Conservation (phyloP, 257 asterid genomes). For the Asclepias syriaca region DNA sequence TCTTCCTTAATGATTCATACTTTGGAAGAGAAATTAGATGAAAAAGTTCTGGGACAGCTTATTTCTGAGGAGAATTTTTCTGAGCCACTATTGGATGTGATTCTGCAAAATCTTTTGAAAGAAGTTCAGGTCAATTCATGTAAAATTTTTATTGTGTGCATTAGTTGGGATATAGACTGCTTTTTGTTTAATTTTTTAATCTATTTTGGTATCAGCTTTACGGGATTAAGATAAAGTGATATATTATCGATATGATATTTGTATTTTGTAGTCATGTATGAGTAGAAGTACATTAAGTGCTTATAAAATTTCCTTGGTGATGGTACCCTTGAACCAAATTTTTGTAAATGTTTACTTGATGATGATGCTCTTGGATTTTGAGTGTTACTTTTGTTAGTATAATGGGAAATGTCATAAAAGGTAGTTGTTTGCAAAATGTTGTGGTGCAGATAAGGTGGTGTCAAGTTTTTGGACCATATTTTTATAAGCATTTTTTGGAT, state of each 20-base stretch:
- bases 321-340: too few relatives aligned
- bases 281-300: not conserved
- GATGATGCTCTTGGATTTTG: not conserved
- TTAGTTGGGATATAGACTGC: not conserved
- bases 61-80: conserved; percentile 28
- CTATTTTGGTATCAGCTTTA: not conserved
- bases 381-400: not conserved
- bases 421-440: not conserved
- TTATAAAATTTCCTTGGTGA: not conserved
- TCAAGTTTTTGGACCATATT: not conserved
- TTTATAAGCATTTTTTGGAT: not conserved
- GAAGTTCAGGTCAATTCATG: conserved; percentile 50
- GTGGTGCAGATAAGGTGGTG: not conserved
- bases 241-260: not conserved
- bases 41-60: conserved; percentile 38
- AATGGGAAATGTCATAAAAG: not conserved
- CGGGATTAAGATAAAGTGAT: not conserved
- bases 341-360: too few relatives aligned
- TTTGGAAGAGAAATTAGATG: conserved; percentile 55
- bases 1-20: conserved; percentile 52
- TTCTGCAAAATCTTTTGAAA: conserved; percentile 63
- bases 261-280: not conserved
- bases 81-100: conserved; percentile 63
- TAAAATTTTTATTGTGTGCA: not conserved
- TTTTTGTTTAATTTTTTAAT: not conserved